phyloP scores from a whole-genome alignment of 306 rosid species.

The Ormosia emarginata region DNA sequence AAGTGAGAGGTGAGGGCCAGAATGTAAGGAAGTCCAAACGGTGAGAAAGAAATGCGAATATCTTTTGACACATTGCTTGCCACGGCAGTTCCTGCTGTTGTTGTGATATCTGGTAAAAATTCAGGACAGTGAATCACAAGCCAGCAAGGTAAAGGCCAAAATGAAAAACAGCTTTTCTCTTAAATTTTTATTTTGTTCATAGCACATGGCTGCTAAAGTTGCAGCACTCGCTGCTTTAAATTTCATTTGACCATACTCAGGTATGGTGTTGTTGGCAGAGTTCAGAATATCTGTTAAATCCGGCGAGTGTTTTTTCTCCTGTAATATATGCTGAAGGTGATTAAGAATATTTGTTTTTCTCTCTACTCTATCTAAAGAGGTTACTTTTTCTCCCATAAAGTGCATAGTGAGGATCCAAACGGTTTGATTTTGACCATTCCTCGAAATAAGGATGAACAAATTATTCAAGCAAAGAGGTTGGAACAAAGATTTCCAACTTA shows the following conservation, averaged over 20 bases:
- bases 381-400: neutral
- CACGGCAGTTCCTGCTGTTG: neutral
- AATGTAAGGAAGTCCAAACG: conserved; percentile 63
- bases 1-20: conserved; percentile 56
- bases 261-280: conserved; percentile 33
- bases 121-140: neutral
- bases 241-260: conserved; percentile 23
- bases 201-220: conserved; percentile 29
- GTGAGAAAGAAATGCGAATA: conserved; percentile 19
- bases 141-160: neutral
- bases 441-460: neutral
- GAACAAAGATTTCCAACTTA: no score
- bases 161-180: neutral
- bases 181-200: conserved; percentile 13
- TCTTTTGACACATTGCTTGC: conserved; percentile 5
- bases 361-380: neutral
- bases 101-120: neutral
- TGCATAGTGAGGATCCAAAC: neutral
- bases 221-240: conserved; percentile 41
- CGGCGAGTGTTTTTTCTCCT: conserved; percentile 10
- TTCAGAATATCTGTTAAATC: conserved; percentile 21
- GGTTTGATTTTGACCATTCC: neutral
- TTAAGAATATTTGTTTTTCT: neutral
- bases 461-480: no score
- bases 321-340: conserved; percentile 29